Conservation (phyloP, 2,329 filamentous ascomycete genomes). For the Chaetomium globosum region DNA sequence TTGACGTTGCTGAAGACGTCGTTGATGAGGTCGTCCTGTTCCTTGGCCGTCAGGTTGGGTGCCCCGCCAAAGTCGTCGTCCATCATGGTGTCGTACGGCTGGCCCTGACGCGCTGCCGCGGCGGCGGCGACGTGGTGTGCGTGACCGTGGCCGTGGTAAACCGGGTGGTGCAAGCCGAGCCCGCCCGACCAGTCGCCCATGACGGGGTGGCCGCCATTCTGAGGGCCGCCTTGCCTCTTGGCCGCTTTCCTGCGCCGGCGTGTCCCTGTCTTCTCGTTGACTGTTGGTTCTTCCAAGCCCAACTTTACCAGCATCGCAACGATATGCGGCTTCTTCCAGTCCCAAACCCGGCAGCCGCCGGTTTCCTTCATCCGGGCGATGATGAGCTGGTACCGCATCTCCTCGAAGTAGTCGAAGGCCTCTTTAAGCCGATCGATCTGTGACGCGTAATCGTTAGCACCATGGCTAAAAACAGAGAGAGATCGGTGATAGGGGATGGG, state of each 20-base stretch:
- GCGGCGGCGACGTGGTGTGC: conserved; percentile 29
- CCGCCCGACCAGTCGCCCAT: conserved; percentile 36
- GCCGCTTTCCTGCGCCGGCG: conserved; percentile 48
- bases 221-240: conserved; percentile 31
- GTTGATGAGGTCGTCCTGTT: conserved; percentile 41
- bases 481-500: no score
- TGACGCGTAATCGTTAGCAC: conserved; percentile 9
- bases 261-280: conserved; percentile 46
- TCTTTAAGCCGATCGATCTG: conserved; percentile 48
- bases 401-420: conserved; percentile 48
- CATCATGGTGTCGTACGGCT: conserved; percentile 29
- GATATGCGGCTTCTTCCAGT: conserved; percentile 55
- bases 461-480: background rate
- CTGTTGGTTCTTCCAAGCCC: conserved; percentile 51
- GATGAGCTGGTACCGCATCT: conserved; percentile 49
- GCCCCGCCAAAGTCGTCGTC: conserved; percentile 29
- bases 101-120: conserved; percentile 23
- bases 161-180: conserved; percentile 36
- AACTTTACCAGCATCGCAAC: conserved; percentile 54
- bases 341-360: conserved; percentile 54
- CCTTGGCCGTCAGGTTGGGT: conserved; percentile 40
- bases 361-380: conserved; percentile 52
- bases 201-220: conserved; percentile 23
- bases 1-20: conserved; percentile 37
- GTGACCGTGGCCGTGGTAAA: conserved; percentile 32